Conservation (phyloP, 345 rosid species). For the Melaleuca alternifolia region DNA sequence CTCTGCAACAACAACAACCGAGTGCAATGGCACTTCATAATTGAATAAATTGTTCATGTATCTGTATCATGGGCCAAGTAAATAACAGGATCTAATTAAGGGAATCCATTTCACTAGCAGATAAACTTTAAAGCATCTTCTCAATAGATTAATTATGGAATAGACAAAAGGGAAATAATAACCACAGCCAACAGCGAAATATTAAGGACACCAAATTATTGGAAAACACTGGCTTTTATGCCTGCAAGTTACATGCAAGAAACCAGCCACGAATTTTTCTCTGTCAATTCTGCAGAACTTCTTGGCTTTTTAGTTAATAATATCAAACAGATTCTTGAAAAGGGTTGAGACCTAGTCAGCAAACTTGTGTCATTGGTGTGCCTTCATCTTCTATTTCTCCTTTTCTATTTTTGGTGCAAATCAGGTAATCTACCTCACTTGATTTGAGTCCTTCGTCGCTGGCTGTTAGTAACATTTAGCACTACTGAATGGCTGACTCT, state of each 20-base stretch:
- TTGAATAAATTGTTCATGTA: neutral
- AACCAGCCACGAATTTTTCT: neutral
- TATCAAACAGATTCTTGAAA: neutral
- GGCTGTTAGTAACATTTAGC: neutral
- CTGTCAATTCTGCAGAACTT: neutral
- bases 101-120: neutral
- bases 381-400: neutral
- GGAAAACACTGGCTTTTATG: neutral
- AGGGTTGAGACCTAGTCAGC: neutral
- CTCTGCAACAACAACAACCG: slow-evolving; percentile 36
- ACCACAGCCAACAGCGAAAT: neutral
- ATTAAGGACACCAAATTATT: neutral
- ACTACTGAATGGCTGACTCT: neutral
- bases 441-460: neutral
- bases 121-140: neutral
- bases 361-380: neutral
- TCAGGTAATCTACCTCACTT: neutral
- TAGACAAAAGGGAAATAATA: neutral
- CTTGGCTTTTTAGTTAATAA: neutral
- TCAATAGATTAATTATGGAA: neutral
- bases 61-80: neutral
- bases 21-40: neutral
- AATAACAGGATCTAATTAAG: neutral
- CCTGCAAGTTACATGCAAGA: neutral
- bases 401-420: neutral